Base-by-base conservation (phyloP, 768 basidiomycete species). In the Pholiota conissans region DNA sequence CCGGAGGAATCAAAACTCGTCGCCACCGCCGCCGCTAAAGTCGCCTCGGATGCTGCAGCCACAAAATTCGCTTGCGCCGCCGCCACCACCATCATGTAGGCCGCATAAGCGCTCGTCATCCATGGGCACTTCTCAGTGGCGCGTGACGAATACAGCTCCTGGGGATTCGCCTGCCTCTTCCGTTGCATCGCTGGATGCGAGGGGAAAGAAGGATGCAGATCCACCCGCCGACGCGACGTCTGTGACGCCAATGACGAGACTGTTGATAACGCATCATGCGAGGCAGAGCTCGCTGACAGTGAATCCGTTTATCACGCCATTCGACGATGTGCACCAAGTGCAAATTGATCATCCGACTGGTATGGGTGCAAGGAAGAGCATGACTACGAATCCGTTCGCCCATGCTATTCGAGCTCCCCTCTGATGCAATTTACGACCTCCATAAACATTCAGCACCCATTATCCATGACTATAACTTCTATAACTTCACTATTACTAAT, bases 221-320 rank as follows among this genome's bases (percentile, higher is more conserved):
- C 26, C 37, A 14, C 27, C 18, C 11, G 28, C 39, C 22, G 28
- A 11, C 18, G 34, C 24, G 48, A 16, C 20, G 52, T 50, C 67
- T 45, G 18, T 54, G 47, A 76, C 73, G 29, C 79, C 82, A 11
- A 73, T 79, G 34, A 79, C 79, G 49, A 72, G 78, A 39, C 71
- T 79, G 56, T 70, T 79, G 60, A 79, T 80, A 46, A 74, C 75
- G 24, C 74, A 73, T 22, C 70, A 79, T 63, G 74, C 76, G 18
- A 73, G 75, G 58, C 69, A 75, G 61, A 76, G 78, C 34, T 61
- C 65, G 45, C 67, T 69, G 52, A 24, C 42, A 18, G 67, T 75
- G 52, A 73, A 79, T 61, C 90, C 90, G 52, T 91, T 91, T 66
- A 80, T 83, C 56, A 90, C 89, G 50, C 90, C 90, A 7, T 91